Base-by-base conservation (phyloP, 768 basidiomycete genomes). In the Naematelia aurantialba region DNA sequence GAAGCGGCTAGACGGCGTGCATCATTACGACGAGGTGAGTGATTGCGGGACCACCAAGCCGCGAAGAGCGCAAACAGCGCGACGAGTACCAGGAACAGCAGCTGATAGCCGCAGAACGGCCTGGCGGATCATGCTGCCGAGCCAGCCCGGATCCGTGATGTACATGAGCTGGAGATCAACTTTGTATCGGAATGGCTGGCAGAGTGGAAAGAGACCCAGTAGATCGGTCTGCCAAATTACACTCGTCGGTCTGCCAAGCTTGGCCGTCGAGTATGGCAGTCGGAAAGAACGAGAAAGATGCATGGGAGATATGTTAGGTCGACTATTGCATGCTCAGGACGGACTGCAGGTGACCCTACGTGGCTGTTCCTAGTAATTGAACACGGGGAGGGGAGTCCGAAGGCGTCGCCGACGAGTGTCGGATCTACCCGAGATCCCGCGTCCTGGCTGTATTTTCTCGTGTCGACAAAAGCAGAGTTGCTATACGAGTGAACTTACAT, bases 141-240 rank as follows among this genome's bases (percentile, higher is more conserved):
- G 69, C 93, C 93, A 4, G 72, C 78, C 5, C 83, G 88, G 67
- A 96, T 98, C 62, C 81, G 81, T 60, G 82, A 84, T 66, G 87
- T 97, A 24, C 94, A 98, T 65, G 76, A 74, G 27, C 86, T 91
- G 70, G 89, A 87, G 81, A 82, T 91, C 45, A 79, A 75, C 14
- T 94, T 97, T 71, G 89, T 96, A 11, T 78, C 77, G 47, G 81
- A 81, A 26, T 98, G 93, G 94, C 62, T 87, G 62, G 77, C 81
- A 54, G 80, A 80, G 56, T 84, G 78, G 60, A 60, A 76, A 45
- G 69, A 67, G 49, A 29, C 55, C 45, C 68, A 68, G 56, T 50
- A 4, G 45, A 46, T 46, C 19, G 45, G 24, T 5, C 45, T 19
- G 8, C 19, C n/a, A 44, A n/a, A 44, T n/a, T n/a, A 44, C 5